phyloP scores from a whole-genome alignment of 768 basidiomycete genomes.

The Coprinellus micaceus region DNA sequence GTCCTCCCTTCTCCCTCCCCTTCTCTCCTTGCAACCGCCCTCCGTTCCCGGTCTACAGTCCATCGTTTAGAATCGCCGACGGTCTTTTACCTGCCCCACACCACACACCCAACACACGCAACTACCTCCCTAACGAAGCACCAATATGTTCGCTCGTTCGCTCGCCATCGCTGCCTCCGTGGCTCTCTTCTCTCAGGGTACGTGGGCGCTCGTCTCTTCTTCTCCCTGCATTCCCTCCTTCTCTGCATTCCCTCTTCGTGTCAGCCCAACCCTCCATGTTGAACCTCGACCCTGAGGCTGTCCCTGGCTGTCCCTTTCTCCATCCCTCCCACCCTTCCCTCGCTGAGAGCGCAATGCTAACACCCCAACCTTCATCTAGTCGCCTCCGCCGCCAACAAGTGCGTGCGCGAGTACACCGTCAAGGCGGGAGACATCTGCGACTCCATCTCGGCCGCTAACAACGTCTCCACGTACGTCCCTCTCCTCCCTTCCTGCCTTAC shows the following conservation, averaged over 20 bases:
- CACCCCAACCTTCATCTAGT: slow-evolving; percentile 15
- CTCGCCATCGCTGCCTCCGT: slow-evolving; percentile 33
- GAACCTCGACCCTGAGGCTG: no score
- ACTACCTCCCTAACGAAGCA: neutral
- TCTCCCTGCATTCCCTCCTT: no score
- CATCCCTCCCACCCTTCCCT: no score
- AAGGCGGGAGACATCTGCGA: slow-evolving; percentile 61
- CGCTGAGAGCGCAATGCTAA: no score
- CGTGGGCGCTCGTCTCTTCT: slow-evolving; percentile 12
- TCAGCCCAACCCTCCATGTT: no score
- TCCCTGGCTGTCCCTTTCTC: no score
- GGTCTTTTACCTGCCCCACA: neutral
- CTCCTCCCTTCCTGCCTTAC: neutral
- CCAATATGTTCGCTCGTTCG: neutral
- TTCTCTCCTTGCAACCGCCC: neutral
- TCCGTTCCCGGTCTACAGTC: neutral
- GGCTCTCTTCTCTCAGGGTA: slow-evolving; percentile 45
- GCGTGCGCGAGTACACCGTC: slow-evolving; percentile 62
- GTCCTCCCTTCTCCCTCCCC: neutral
- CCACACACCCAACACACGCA: neutral
- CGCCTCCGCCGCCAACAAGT: slow-evolving; percentile 33
- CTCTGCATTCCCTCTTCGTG: no score
- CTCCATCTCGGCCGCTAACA: slow-evolving; percentile 55
- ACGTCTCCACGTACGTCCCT: slow-evolving; percentile 56
- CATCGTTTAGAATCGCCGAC: neutral